phyloP scores from a whole-genome alignment of 176 grass and related monocot genomes.

The Juncus effusus region DNA sequence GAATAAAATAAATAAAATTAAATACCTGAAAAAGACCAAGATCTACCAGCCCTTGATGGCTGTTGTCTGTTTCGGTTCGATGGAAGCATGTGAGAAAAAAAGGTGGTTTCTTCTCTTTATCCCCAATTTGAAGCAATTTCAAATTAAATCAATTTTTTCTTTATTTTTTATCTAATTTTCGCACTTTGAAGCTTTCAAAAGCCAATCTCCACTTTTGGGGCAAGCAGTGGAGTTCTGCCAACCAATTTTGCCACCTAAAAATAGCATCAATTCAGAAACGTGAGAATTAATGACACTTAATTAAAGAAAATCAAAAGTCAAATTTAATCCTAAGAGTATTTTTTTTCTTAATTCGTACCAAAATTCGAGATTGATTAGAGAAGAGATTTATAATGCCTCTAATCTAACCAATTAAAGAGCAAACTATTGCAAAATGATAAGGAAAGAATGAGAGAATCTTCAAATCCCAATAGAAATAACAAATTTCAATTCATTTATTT shows the following conservation, averaged over 20 bases:
- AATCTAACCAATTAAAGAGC: no score
- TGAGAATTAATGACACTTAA: constrained; percentile 13
- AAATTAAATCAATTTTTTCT: background rate
- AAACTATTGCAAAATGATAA: background rate
- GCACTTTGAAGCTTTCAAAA: constrained; percentile 8
- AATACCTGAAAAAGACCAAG: constrained; percentile 84
- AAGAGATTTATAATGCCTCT: no score
- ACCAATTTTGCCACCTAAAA: constrained; percentile 12
- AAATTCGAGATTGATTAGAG: no score
- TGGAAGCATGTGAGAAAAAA: constrained; percentile 49
- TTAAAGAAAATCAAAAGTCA: background rate
- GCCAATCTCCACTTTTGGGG: constrained; percentile 15
- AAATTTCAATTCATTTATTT: no score
- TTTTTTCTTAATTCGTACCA: no score
- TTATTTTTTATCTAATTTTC: constrained; percentile 4
- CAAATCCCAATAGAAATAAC: background rate
- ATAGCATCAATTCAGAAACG: constrained; percentile 8
- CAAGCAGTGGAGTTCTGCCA: constrained; percentile 8
- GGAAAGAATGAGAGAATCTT: background rate
- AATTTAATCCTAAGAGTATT: no score
- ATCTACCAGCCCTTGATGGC: constrained; percentile 58
- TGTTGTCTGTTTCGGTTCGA: constrained; percentile 58
- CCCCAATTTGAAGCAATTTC: constrained; percentile 17
- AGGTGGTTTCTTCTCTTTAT: constrained; percentile 12
- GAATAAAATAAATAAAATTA: constrained; percentile 2